Base-by-base conservation (phyloP, 371 early-diverging fungal species). In the Coemansia sp. region DNA sequence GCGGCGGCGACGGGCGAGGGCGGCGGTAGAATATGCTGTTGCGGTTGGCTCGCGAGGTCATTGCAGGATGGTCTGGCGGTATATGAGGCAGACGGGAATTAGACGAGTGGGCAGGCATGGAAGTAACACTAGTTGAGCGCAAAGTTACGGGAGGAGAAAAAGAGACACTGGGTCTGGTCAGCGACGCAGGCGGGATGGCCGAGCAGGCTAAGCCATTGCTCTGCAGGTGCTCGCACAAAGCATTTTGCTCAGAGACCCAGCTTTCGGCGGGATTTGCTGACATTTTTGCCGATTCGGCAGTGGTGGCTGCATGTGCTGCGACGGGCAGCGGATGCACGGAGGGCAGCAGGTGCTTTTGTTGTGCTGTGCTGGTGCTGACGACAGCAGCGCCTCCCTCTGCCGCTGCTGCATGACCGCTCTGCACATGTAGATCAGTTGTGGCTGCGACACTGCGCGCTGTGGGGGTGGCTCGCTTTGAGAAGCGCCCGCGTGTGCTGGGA, bases 21-120 rank as follows among this genome's bases (percentile, higher is more conserved):
- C 47, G 69, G 40, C 74, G 74, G 44, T 59, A 65, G 44, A 73
- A 73, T 8, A 73, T 23, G 62, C 74, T 73, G 58, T 57, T 56
- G 23, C 59, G 62, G 21, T 62, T 61, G 33, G 40, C 62, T 39
- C 65, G 18, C 9, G 56, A 48, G 3, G 52, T 26, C 11, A 58
- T 23, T 0, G 56, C 62, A 6, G 62, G 62, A 14, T 59, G 71
- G 62, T 65, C 59, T 23, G 57, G 58, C 25, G 66, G 66, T 62
- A 65, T 4, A 11, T 12, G 58, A 8, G 63, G 5, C 23, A 26
- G 37, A 44, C 12, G 9, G 30, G 40, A 9, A 21, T 39, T 23
- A 8, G 59, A 25, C 9, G 59, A 42, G 14, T 20, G 8, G 12
- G 59, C 3, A 14, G 5, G 25, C 42, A 42, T 59, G 8, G 20